phyloP scores from a whole-genome alignment of 2,329 filamentous ascomycete genomes.

The Xylaria sp. region DNA sequence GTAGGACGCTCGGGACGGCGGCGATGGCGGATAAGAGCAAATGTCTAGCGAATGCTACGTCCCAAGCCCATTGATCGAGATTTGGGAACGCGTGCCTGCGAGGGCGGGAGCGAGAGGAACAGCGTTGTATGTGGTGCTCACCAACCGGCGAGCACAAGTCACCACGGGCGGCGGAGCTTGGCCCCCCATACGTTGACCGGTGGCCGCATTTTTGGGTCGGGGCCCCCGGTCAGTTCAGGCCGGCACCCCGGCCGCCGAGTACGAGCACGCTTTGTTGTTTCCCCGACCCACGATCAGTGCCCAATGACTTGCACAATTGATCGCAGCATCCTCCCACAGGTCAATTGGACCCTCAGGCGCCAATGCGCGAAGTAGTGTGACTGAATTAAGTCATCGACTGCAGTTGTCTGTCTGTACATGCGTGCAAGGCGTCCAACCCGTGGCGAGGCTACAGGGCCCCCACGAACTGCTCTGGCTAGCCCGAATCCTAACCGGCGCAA shows the following conservation, averaged over 20 bases:
- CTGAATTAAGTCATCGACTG: constrained; percentile 25
- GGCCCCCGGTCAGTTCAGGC: constrained; percentile 39
- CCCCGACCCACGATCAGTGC: constrained; percentile 45
- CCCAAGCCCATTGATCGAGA: constrained; percentile 19
- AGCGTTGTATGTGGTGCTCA: constrained; percentile 21
- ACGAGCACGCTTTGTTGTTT: constrained; percentile 40
- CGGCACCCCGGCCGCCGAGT: constrained; percentile 41
- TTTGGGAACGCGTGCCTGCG: constrained; percentile 5
- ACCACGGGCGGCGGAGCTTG: constrained; percentile 43
- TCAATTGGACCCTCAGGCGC: constrained; percentile 40
- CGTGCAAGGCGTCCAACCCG: constrained; percentile 32
- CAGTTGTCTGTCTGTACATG: constrained; percentile 14
- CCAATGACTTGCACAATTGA: constrained; percentile 43
- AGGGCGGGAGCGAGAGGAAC: constrained; percentile 10
- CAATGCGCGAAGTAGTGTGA: constrained; percentile 39
- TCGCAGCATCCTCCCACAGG: constrained; percentile 38
- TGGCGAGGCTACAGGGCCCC: constrained; percentile 35
- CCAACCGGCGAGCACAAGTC: constrained; percentile 20
- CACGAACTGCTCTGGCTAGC: constrained; percentile 20
- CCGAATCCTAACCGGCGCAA: constrained; percentile 21
- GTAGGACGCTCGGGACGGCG: constrained; percentile 10
- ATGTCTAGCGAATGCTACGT: constrained; percentile 12
- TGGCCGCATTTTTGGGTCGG: constrained; percentile 37
- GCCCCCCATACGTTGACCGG: constrained; percentile 40
- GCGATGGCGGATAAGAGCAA: constrained; percentile 8